Evolutionary conservation across 2,329 filamentous ascomycete species (phyloP), one percentile per base, ranked within the genome.

Genomic region (Cadophora luteo-olivacea): DNA sequence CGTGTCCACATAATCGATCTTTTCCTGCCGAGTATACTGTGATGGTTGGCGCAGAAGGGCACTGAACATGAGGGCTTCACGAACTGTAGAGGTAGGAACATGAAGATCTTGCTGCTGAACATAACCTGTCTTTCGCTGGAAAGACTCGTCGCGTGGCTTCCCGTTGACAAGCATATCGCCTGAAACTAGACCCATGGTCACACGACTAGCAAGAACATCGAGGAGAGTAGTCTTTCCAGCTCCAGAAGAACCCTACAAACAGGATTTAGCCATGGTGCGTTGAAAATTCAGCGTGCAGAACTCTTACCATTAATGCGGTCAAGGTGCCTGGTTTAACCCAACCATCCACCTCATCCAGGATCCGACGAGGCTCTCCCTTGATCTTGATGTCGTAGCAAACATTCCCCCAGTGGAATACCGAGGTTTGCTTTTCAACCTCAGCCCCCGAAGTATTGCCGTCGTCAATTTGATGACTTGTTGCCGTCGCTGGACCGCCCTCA

Each of bases 101-200:
- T 97, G 94, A 22, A 97, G 85, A 86, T 97, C 94, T 78, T 97
- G 92, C 79, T 97, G 94, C 78, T 97, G 92, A 51, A 94, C 93
- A 74, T 97, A 97, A 54, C 94, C 94, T 71, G 93, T 97, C 82
- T 95, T 96, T 72, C 94, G 91, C 79, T 97, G 93, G 85, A 97
- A 97, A 0, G 88, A 55, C 86, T 88, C 48, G 83, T 85, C 58
- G 84, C 86, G 68, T 85, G 84, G 25, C 86, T 84, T 25, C n/a
- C 87, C 87, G 70, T 89, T 85, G 11, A 89, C 86, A 85, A 77
- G 79, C 90, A 97, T 96, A 73, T 95, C 91, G 63, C 94, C 94
- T 4, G 87, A 89, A 61, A 97, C 92, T 8, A 97, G 91, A 80
- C 94, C 94, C 89, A 96, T 95, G 0, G 92, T 94, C 4, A 91